phyloP scores from a whole-genome alignment of 257 asterid species.

The Ajuga chamaepitys region DNA sequence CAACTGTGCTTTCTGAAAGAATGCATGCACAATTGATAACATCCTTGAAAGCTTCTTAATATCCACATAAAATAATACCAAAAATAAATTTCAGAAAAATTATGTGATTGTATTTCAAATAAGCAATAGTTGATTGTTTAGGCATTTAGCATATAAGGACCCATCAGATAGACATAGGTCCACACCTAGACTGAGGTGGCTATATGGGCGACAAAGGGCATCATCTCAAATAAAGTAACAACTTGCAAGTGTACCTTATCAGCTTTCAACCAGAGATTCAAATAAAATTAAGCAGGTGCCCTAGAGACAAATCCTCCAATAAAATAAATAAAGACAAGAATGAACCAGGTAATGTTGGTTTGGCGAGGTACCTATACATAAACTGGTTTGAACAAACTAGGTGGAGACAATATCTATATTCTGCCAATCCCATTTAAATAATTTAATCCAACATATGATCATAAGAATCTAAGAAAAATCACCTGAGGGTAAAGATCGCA shows the following conservation, averaged over 20 bases:
- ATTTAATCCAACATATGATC: neutral
- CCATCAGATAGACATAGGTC: neutral
- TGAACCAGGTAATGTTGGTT: neutral
- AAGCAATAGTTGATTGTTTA: neutral
- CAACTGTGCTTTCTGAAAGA: neutral
- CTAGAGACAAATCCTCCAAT: neutral
- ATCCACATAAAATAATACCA: neutral
- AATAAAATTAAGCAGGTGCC: neutral
- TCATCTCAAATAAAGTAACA: neutral
- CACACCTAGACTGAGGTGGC: neutral
- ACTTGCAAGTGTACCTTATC: slow-evolving; percentile 4
- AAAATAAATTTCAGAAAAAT: neutral
- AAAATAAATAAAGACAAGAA: neutral
- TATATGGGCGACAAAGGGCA: slow-evolving; percentile 1
- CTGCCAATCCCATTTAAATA: neutral
- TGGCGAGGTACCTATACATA: neutral
- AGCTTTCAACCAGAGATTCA: slow-evolving; percentile 2
- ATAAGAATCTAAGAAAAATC: slow-evolving; percentile 18
- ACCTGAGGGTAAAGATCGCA: slow-evolving; percentile 99
- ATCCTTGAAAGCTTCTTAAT: neutral
- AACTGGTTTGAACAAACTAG: neutral
- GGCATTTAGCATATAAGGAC: neutral
- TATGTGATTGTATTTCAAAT: neutral
- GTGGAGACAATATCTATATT: neutral
- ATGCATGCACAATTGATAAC: neutral